Conservation (phyloP, 495 filamentous ascomycete genomes). For the Cudoniella acicularis region DNA sequence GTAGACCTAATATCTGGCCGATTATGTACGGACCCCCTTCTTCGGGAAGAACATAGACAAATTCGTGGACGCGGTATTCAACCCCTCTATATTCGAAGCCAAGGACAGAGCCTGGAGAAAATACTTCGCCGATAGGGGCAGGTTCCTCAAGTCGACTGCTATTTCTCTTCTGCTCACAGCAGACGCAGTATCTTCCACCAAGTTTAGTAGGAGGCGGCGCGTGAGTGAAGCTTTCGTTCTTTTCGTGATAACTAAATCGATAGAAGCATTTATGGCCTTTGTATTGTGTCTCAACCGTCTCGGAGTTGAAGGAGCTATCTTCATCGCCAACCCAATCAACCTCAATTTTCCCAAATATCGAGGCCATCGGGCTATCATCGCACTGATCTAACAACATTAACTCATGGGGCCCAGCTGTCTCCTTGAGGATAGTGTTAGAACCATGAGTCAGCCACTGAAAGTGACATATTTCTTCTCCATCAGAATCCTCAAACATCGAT, state of each 20-base stretch:
- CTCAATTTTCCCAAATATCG: conserved; percentile 2
- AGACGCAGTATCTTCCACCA: not conserved
- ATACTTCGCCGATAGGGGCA: not conserved
- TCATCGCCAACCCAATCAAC: not conserved
- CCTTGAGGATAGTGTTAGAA: not conserved
- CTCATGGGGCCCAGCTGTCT: conserved; percentile 9
- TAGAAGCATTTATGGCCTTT: conserved; percentile 5
- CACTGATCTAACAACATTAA: conserved; percentile 6
- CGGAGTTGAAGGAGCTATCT: not conserved
- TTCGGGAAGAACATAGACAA: conserved; percentile 8
- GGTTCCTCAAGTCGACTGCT: not conserved
- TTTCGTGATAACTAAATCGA: conserved; percentile 4
- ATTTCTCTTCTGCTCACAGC: conserved; percentile 1
- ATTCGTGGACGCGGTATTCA: conserved; percentile 7
- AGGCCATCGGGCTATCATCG: not conserved
- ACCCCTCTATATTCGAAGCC: not conserved
- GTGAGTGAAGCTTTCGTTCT: conserved; percentile 3
- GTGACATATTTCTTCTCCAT: conserved; percentile 1
- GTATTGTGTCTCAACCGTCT: not conserved
- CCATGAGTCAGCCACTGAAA: conserved; percentile 13
- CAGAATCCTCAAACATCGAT: not conserved
- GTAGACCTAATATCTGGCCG: conserved; percentile 6
- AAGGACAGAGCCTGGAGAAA: not conserved
- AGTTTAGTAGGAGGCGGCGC: not conserved
- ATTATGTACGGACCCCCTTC: not conserved